These are phyloP conservation scores for Silene conica DNA, from an alignment of 148 eudicot genomes.

Conservation along the genomic window DNA sequence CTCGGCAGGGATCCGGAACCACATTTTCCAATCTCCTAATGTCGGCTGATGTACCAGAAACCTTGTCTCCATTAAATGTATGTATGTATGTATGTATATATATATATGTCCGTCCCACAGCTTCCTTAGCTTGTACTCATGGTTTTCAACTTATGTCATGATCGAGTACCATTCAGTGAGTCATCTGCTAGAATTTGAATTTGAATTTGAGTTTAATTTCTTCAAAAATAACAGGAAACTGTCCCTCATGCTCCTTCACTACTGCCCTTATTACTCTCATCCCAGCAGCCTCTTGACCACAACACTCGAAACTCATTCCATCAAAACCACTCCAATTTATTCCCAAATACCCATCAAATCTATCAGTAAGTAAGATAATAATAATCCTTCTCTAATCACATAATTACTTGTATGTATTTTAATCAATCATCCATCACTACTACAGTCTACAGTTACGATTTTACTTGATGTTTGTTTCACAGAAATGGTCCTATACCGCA, in stretches of 20 bases:
- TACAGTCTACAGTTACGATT: neutral
- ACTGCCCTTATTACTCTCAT: constrained; percentile 2
- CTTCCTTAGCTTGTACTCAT: no score
- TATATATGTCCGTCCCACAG: no score
- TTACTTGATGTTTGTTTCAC: neutral
- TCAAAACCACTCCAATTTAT: constrained; percentile 7
- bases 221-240: neutral
- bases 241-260: neutral
- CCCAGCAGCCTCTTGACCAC: constrained; percentile 7
- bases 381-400: no score
- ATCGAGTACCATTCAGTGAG: no score
- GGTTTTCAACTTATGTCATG: no score
- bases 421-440: neutral
- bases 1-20: constrained; percentile 13
- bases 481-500: constrained; percentile 18
- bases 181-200: neutral
- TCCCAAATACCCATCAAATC: constrained; percentile 5
- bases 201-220: neutral
- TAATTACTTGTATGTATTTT: neutral
- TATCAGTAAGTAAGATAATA: constrained; percentile 20
- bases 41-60: constrained; percentile 14
- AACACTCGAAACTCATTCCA: constrained; percentile 8
- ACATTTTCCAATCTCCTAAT: constrained; percentile 21
- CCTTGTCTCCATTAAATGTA: constrained; percentile 17
- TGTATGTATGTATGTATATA: no score